These are phyloP conservation scores for Fusarium robinianum DNA, from an alignment of 2,329 filamentous ascomycete species.

Conservation along the genomic window DNA sequence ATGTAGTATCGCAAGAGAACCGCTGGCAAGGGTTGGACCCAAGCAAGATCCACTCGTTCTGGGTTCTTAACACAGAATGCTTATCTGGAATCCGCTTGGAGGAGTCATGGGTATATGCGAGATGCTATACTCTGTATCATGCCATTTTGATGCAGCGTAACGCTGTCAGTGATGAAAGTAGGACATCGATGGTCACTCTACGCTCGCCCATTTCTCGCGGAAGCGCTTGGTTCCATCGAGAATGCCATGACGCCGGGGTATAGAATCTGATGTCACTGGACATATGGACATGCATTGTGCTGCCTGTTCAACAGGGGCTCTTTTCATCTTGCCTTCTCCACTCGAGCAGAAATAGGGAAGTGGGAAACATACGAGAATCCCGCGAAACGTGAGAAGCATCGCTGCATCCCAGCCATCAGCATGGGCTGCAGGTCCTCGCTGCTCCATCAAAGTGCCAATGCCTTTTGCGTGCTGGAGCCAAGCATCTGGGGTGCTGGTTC, in stretches of 20 bases:
- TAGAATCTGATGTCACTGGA: conserved; percentile 22
- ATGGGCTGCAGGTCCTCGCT: conserved; percentile 45
- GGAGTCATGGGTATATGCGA: conserved; percentile 32
- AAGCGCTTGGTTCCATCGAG: conserved; percentile 8
- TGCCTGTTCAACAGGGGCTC: conserved; percentile 25
- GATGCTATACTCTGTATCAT: conserved; percentile 37
- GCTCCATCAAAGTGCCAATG: conserved; percentile 45
- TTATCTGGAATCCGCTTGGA: conserved; percentile 34
- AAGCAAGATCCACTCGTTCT: conserved; percentile 27
- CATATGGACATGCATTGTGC: no score
- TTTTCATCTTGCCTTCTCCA: conserved; percentile 4
- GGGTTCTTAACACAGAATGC: conserved; percentile 19
- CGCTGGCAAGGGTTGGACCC: conserved; percentile 18
- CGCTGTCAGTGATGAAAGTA: conserved; percentile 26
- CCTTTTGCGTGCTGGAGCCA: conserved; percentile 48
- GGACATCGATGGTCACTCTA: conserved; percentile 13
- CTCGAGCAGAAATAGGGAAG: conserved; percentile 8
- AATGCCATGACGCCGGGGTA: no score
- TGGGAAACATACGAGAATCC: conserved; percentile 41
- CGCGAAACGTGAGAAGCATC: conserved; percentile 46
- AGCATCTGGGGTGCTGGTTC: conserved; percentile 42
- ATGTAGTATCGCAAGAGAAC: conserved; percentile 30
- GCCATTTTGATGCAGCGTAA: conserved; percentile 34
- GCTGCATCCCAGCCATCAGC: conserved; percentile 43
- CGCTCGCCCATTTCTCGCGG: not conserved